Conservation (phyloP, 257 asterid species). For the Rubia yunnanensis region DNA sequence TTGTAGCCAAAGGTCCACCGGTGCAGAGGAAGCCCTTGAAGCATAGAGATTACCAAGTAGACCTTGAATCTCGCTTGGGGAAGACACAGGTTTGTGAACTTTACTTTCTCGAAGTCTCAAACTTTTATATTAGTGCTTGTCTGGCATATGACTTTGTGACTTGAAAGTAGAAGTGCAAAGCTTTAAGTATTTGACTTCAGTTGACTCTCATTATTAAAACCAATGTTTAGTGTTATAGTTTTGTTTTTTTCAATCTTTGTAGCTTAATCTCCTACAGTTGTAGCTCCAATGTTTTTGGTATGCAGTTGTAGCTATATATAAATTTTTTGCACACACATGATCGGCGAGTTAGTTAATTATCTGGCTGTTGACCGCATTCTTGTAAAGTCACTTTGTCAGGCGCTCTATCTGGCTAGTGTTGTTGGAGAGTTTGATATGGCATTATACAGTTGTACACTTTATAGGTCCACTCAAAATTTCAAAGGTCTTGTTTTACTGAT, state of each 20-base stretch:
- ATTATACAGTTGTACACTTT: too few species aligned
- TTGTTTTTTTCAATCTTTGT: too few species aligned
- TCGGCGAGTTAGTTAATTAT: neutral
- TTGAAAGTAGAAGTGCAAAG: neutral
- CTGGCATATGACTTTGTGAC: neutral
- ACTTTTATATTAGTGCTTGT: neutral
- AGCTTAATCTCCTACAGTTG: neutral
- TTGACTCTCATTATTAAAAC: neutral
- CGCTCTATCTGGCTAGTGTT: neutral
- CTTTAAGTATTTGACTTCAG: neutral
- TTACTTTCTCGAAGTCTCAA: neutral
- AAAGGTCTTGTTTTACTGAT: neutral
- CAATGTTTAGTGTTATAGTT: neutral
- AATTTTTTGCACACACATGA: neutral
- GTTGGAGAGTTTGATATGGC: neutral
- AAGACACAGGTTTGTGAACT: conserved; percentile 71
- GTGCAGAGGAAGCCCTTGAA: conserved; percentile 95
- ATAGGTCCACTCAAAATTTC: neutral
- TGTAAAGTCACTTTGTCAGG: neutral
- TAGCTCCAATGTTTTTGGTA: neutral
- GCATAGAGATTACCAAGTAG: conserved; percentile 96
- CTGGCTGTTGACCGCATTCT: neutral
- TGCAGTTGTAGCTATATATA: neutral
- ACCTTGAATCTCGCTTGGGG: conserved; percentile 96
- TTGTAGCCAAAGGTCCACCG: conserved; percentile 82